phyloP scores from a whole-genome alignment of 2,329 filamentous ascomycete genomes.

The Escovopsis sp. region DNA sequence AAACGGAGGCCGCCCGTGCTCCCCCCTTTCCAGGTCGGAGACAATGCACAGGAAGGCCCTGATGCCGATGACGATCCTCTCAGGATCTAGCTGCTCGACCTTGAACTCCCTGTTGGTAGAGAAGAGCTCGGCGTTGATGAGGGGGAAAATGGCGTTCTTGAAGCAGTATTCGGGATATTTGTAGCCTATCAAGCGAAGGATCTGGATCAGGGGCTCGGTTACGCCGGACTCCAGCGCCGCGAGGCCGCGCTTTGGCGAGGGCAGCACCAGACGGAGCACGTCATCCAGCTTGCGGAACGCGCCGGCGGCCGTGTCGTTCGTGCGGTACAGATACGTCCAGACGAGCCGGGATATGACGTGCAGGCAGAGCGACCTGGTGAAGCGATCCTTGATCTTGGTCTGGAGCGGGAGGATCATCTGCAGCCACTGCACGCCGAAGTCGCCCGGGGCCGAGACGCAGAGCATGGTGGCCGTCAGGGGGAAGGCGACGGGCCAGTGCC shows the following conservation, averaged over 20 bases:
- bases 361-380: slow-evolving; percentile 61
- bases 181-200: slow-evolving; percentile 88
- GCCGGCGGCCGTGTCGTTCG: slow-evolving; percentile 51
- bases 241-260: slow-evolving; percentile 63
- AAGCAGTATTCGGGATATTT: slow-evolving; percentile 92
- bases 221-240: slow-evolving; percentile 72
- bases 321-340: slow-evolving; percentile 89
- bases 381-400: slow-evolving; percentile 69
- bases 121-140: slow-evolving; percentile 89
- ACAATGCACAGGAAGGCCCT: slow-evolving; percentile 86
- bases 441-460: slow-evolving; percentile 74
- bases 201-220: slow-evolving; percentile 78
- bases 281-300: slow-evolving; percentile 76
- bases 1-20: slow-evolving; percentile 65
- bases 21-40: slow-evolving; percentile 76
- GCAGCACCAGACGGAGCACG: slow-evolving; percentile 69
- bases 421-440: slow-evolving; percentile 75
- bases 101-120: slow-evolving; percentile 58
- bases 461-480: slow-evolving; percentile 75
- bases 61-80: slow-evolving; percentile 95
- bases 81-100: slow-evolving; percentile 87
- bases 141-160: slow-evolving; percentile 77
- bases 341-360: slow-evolving; percentile 80
- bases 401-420: slow-evolving; percentile 65
- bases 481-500: slow-evolving; percentile 82